Conservation (phyloP, 2,329 filamentous ascomycete species). For the Ceratocystis cubensis region DNA sequence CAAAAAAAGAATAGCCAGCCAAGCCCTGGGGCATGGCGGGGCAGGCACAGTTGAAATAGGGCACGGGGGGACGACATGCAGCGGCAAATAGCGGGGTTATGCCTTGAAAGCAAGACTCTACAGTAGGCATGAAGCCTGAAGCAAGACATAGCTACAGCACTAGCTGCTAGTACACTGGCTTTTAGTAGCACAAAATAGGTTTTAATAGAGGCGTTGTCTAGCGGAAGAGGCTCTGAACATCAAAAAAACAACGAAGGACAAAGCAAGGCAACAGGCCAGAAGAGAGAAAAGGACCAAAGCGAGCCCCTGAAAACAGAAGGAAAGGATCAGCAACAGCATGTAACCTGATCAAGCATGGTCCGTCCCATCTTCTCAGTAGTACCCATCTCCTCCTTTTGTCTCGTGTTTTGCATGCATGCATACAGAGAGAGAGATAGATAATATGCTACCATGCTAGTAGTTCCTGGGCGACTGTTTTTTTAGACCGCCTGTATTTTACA, state of each 20-base stretch:
- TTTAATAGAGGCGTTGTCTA: background rate
- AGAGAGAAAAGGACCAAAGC: background rate
- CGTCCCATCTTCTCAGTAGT: conserved; percentile 1
- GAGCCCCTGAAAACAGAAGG: background rate
- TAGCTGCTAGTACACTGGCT: background rate
- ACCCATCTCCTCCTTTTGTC: background rate
- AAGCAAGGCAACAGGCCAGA: background rate
- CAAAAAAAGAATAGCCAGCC: background rate
- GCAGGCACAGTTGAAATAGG: background rate
- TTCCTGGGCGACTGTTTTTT: too few species aligned
- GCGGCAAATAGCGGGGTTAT: too few species aligned
- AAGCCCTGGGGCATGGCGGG: background rate
- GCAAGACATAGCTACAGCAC: background rate
- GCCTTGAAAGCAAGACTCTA: too few species aligned
- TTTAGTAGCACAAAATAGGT: background rate
- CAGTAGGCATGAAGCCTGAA: background rate
- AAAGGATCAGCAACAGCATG: background rate
- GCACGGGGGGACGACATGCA: too few species aligned
- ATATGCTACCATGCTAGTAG: too few species aligned
- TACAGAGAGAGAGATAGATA: too few species aligned
- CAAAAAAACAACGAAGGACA: background rate
- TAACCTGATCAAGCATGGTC: background rate
- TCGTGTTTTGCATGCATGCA: background rate
- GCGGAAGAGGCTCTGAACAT: background rate
- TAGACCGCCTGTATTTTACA: too few species aligned